A percentile compares a stretch with the other conserved stretches of the same genome.
Evolutionary conservation across 129 eudicot genomes (phyloP).

Genomic region (Lactuca sativa): DNA sequence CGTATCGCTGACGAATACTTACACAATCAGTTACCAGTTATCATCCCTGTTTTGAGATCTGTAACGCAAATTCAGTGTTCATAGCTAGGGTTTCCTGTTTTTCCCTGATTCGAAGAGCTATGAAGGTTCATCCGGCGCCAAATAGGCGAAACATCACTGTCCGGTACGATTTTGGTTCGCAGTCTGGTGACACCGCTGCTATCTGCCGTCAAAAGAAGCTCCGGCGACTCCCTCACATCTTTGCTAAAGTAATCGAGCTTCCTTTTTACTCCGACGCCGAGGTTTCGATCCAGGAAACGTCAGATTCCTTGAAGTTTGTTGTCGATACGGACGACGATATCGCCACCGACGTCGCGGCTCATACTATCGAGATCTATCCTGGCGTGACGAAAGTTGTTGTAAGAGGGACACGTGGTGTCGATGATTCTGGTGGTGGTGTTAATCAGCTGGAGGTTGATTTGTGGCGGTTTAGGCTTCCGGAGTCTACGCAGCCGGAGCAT

Average conservation of each 20-base stretch:
- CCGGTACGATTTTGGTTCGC: slow-evolving; percentile 24
- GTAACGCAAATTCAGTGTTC: slow-evolving; percentile 5
- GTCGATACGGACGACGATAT: slow-evolving; percentile 54
- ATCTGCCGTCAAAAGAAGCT: slow-evolving; percentile 64
- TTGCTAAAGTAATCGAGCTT: slow-evolving; percentile 82
- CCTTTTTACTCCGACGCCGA: slow-evolving; percentile 82
- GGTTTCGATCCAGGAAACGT: slow-evolving; percentile 62
- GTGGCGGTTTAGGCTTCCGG: slow-evolving; percentile 92
- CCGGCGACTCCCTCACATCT: slow-evolving; percentile 88
- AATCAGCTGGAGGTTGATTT: slow-evolving; percentile 60
- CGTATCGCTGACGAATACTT: neutral
- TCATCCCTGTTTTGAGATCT: slow-evolving; percentile 7
- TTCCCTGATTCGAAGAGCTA: slow-evolving; percentile 17
- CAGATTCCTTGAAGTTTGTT: slow-evolving; percentile 48
- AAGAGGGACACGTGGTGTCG: slow-evolving; percentile 25
- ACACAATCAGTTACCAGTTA: slow-evolving; percentile 1
- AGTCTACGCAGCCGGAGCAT: slow-evolving; percentile 60
- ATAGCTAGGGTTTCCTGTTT: slow-evolving; percentile 17
- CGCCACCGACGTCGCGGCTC: slow-evolving; percentile 53
- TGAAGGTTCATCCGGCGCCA: slow-evolving; percentile 85
- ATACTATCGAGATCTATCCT: slow-evolving; percentile 67
- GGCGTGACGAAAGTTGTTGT: slow-evolving; percentile 78
- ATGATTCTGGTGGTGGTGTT: slow-evolving; percentile 24
- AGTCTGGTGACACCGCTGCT: slow-evolving; percentile 1
- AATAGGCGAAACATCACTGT: slow-evolving; percentile 59